A percentile compares a stretch with the other conserved stretches of the same genome.
These are phyloP conservation scores for Camellia oleifera DNA, from an alignment of 179 eudicot species.

Conservation along the genomic window DNA sequence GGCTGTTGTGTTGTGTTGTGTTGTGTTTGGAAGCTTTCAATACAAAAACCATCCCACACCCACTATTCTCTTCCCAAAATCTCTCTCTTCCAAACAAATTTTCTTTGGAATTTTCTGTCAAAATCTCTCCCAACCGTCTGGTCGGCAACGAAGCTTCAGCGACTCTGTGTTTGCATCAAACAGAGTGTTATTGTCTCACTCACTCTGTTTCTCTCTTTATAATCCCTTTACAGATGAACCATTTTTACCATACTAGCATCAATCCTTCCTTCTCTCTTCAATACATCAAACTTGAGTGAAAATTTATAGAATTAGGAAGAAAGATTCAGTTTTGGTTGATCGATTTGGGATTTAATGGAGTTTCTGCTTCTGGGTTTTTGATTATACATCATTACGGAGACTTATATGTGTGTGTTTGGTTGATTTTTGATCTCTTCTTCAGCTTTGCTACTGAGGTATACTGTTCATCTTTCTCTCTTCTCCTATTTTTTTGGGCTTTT, in stretches of 20 bases:
- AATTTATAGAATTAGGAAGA: neutral
- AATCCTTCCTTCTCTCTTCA: neutral
- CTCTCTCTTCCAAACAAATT: neutral
- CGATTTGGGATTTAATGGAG: neutral
- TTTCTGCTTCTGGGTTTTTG: neutral
- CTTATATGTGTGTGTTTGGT: neutral
- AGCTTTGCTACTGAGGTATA: neutral
- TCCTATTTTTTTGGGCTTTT: too few species aligned
- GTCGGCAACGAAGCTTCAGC: conserved; percentile 40
- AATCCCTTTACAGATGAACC: neutral
- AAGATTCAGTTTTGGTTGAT: neutral
- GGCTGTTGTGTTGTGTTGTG: neutral
- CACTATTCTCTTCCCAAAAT: too few species aligned
- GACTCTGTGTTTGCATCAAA: conserved; percentile 11
- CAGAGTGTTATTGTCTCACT: conserved; percentile 17
- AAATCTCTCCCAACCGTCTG: conserved; percentile 30
- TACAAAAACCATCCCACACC: conserved; percentile 3
- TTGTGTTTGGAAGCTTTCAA: neutral
- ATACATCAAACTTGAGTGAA: neutral
- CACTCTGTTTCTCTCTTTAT: neutral
- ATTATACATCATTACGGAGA: neutral
- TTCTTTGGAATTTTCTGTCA: conserved; percentile 4
- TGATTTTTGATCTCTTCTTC: neutral
- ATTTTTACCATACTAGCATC: neutral
- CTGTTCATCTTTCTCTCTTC: neutral